These are phyloP conservation scores for Solanum commersonii DNA, from an alignment of 257 asterid genomes.

Conservation along the genomic window DNA sequence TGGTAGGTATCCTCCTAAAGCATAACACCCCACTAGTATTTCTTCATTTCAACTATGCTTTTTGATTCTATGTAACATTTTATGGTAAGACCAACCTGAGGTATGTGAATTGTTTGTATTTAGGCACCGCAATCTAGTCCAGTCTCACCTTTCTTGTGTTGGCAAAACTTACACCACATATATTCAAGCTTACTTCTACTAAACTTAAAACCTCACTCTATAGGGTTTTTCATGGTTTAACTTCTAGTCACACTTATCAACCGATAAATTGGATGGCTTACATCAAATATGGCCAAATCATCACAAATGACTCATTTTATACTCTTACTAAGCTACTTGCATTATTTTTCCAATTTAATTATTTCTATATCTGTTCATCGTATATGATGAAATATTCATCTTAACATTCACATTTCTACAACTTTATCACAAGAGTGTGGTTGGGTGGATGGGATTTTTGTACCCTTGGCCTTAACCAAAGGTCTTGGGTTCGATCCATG, in stretches of 20 bases:
- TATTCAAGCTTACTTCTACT: background rate
- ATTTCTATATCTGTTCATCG: background rate
- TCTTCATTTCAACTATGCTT: background rate
- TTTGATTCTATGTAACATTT: background rate
- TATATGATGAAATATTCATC: background rate
- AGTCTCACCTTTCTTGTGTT: background rate
- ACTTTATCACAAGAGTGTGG: background rate
- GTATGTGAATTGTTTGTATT: background rate
- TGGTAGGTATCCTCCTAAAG: background rate
- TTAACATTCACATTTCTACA: background rate
- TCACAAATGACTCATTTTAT: background rate
- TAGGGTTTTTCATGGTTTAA: background rate
- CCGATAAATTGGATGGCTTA: background rate
- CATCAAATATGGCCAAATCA: background rate
- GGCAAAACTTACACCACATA: background rate
- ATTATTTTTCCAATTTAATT: background rate
- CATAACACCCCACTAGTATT: background rate
- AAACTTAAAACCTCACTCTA: background rate
- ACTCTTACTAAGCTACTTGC: background rate
- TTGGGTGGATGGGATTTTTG: background rate
- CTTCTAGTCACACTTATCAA: background rate
- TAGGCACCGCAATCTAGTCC: background rate
- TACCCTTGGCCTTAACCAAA: background rate
- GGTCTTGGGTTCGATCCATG: background rate
- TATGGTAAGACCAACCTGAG: background rate